Percentiles rank a stretch among this genome's conserved stretches.
Evolutionary conservation across 257 asterid species (phyloP).

Genomic region (Solanum medicagineum): DNA sequence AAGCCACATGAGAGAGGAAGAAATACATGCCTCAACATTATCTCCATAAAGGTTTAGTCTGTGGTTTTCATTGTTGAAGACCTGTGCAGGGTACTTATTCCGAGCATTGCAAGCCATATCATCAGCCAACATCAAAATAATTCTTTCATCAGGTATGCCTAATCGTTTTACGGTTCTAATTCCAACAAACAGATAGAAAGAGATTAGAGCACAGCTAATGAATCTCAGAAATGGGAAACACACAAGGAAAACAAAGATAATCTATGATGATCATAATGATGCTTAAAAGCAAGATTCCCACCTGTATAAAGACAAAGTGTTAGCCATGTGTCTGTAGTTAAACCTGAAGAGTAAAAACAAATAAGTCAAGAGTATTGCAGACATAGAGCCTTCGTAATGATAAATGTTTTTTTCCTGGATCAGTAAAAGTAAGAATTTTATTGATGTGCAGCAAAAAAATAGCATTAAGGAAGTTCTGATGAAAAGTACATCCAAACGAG

Average conservation of each 20-base stretch:
- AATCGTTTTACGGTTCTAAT: conserved; percentile 88
- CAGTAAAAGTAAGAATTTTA: not conserved
- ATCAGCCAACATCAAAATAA: conserved; percentile 94
- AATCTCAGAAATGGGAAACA: not conserved
- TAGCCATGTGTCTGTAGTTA: conserved; percentile 95
- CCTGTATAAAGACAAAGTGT: conserved; percentile 93
- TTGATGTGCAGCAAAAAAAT: not conserved
- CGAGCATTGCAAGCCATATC: conserved; percentile 99
- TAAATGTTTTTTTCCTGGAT: not conserved
- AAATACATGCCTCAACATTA: conserved; percentile 71
- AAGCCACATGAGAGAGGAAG: not conserved
- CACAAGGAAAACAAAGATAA: not conserved
- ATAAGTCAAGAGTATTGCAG: not conserved
- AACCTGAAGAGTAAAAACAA: conserved; percentile 41
- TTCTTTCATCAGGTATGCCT: conserved; percentile 99
- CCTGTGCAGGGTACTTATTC: conserved; percentile 96
- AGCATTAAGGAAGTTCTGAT: not conserved
- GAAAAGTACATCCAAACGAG: not conserved
- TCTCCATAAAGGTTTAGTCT: conserved; percentile 88
- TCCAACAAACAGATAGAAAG: not conserved
- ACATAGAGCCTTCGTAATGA: not conserved
- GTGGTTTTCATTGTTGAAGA: conserved; percentile 93
- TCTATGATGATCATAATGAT: not conserved
- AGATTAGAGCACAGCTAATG: not conserved
- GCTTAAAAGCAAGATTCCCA: conserved; percentile 4